Conservation (phyloP, 768 basidiomycete species). For the Termitomyces sp. region DNA sequence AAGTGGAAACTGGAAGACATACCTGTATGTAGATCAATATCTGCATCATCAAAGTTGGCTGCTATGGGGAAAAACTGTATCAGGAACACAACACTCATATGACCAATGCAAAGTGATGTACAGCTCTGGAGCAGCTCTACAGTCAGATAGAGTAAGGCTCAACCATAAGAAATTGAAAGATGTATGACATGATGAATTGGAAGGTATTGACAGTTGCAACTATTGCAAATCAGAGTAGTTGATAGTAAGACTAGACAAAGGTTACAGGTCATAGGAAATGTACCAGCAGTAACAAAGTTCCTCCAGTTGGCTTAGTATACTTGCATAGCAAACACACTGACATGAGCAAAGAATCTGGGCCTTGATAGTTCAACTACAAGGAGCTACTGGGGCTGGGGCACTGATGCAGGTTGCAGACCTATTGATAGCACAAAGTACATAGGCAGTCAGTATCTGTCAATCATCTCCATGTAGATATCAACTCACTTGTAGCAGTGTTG, state of each 20-base stretch:
- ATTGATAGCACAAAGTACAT: background rate
- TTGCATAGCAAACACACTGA: constrained; percentile 25
- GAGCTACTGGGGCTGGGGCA: background rate
- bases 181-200: constrained; percentile 32
- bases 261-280: constrained; percentile 6
- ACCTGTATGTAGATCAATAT: constrained; percentile 20
- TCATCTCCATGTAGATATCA: background rate
- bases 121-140: constrained; percentile 20
- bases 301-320: constrained; percentile 35
- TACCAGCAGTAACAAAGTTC: constrained; percentile 33
- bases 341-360: constrained; percentile 14
- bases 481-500: constrained; percentile 24
- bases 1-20: constrained; percentile 9
- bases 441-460: background rate
- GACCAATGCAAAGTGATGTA: background rate
- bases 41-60: constrained; percentile 29
- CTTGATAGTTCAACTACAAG: background rate
- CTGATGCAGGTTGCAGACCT: constrained; percentile 7
- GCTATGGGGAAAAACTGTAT: constrained; percentile 13
- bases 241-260: background rate
- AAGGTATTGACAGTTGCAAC: constrained; percentile 36
- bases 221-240: constrained; percentile 7
- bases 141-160: background rate
- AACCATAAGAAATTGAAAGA: constrained; percentile 4
- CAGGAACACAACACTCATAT: background rate